These are phyloP conservation scores for Apiospora hydei DNA, from an alignment of 2,329 filamentous ascomycete genomes.

Conservation along the genomic window DNA sequence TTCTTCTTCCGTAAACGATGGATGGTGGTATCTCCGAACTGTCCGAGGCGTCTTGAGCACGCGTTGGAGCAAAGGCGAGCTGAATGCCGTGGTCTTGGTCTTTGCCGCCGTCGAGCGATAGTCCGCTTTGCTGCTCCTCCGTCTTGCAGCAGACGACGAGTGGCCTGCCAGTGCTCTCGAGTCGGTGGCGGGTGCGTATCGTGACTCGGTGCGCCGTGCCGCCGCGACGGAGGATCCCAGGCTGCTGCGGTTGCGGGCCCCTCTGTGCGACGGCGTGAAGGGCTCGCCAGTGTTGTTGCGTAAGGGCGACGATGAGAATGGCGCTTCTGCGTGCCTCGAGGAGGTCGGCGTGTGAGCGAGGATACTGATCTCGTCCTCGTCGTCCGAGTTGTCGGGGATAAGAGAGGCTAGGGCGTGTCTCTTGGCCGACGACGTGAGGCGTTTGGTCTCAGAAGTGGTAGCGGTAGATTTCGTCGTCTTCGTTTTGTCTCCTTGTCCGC, in stretches of 20 bases:
- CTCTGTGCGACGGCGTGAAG: background rate
- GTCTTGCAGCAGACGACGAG: background rate
- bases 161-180: background rate
- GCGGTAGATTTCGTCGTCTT: background rate
- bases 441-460: background rate
- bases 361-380: constrained; percentile 26
- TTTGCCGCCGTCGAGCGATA: background rate
- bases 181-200: background rate
- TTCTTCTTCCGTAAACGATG: constrained; percentile 9
- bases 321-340: background rate
- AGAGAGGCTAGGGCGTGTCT: constrained; percentile 25
- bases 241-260: background rate
- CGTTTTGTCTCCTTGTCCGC: background rate
- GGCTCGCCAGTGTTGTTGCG: background rate
- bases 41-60: constrained; percentile 34
- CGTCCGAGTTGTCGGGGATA: constrained; percentile 25
- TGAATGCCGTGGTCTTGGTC: background rate
- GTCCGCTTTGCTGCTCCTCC: background rate
- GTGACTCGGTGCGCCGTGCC: background rate
- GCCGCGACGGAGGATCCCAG: background rate
- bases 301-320: background rate
- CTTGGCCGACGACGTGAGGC: constrained; percentile 20
- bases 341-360: constrained; percentile 13
- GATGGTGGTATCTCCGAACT: background rate
- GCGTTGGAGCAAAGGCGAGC: constrained; percentile 18